Percentiles rank a stretch among this genome's conserved stretches.
Evolutionary conservation across 768 basidiomycete genomes (phyloP).

Genomic region (Exidia glandulosa): DNA sequence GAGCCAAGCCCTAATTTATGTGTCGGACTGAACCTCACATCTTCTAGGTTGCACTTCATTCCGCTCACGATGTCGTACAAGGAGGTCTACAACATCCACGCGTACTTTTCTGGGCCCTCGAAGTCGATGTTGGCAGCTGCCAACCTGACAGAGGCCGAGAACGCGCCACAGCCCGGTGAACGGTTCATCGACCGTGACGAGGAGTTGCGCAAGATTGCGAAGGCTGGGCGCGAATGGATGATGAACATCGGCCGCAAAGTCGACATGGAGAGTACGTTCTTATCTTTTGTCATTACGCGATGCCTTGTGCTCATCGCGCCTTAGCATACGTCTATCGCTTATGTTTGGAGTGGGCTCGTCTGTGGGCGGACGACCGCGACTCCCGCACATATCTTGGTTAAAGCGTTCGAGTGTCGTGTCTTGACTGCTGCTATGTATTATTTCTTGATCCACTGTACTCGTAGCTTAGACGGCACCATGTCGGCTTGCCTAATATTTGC

Average conservation of each 20-base stretch:
- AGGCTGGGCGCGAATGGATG: constrained; percentile 91
- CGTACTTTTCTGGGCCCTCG: constrained; percentile 85
- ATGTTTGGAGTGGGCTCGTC: constrained; percentile 77
- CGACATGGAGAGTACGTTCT: constrained; percentile 84
- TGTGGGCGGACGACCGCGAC: constrained; percentile 78
- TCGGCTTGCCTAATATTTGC: too few relatives aligned
- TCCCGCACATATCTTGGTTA: constrained; percentile 17
- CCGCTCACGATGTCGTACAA: constrained; percentile 77
- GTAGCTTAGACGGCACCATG: not conserved
- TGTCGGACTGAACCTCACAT: not conserved
- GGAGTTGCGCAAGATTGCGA: constrained; percentile 68
- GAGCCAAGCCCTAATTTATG: constrained; percentile 11
- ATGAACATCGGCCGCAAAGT: constrained; percentile 65
- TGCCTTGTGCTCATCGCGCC: not conserved
- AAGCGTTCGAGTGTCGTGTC: not conserved
- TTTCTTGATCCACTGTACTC: not conserved
- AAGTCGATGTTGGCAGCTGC: constrained; percentile 41
- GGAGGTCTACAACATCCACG: constrained; percentile 89
- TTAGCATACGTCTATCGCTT: constrained; percentile 79
- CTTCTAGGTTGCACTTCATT: constrained; percentile 81
- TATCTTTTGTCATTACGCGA: not conserved
- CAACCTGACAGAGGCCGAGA: constrained; percentile 33
- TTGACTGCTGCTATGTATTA: not conserved
- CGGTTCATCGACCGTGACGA: constrained; percentile 50
- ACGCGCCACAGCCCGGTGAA: constrained; percentile 16